Conservation (phyloP, 1,284 basidiomycete genomes). For the Pisolithus thermaeus region DNA sequence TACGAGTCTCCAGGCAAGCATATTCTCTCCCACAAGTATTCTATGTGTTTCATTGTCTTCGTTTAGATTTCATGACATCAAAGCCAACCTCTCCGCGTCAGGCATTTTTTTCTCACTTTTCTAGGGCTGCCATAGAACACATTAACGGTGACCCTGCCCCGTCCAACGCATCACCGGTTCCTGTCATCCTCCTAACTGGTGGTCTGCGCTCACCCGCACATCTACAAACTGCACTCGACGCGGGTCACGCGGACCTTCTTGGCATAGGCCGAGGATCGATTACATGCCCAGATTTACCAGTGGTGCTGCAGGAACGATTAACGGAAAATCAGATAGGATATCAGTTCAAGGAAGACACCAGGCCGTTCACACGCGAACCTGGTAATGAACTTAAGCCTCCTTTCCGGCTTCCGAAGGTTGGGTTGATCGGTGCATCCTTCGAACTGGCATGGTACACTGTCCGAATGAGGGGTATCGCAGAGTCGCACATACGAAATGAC, state of each 20-base stretch:
- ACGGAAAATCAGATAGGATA: background rate
- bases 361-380: slow-evolving; percentile 38
- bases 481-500: slow-evolving; percentile 10
- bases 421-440: slow-evolving; percentile 51
- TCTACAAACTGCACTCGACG: slow-evolving; percentile 48
- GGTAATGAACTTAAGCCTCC: slow-evolving; percentile 18
- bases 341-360: slow-evolving; percentile 11
- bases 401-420: slow-evolving; percentile 37
- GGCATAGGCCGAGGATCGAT: slow-evolving; percentile 73
- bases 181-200: slow-evolving; percentile 78
- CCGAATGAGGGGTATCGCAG: slow-evolving; percentile 44
- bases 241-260: slow-evolving; percentile 62
- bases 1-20: slow-evolving; percentile 72
- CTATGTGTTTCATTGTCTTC: background rate
- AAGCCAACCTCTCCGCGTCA: slow-evolving; percentile 35
- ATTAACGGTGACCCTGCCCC: slow-evolving; percentile 19
- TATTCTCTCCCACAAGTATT: background rate
- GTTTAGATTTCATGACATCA: slow-evolving; percentile 38
- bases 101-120: slow-evolving; percentile 58
- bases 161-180: slow-evolving; percentile 30
- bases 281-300: slow-evolving; percentile 58
- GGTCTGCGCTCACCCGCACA: slow-evolving; percentile 63
- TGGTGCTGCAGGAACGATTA: slow-evolving; percentile 26
- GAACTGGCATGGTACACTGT: slow-evolving; percentile 57
- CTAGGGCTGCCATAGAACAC: slow-evolving; percentile 42